Percentiles rank a stretch among this genome's conserved stretches.
Evolutionary conservation across 441 rosid species (phyloP).

Genomic region (Heliophila coronopifolia): DNA sequence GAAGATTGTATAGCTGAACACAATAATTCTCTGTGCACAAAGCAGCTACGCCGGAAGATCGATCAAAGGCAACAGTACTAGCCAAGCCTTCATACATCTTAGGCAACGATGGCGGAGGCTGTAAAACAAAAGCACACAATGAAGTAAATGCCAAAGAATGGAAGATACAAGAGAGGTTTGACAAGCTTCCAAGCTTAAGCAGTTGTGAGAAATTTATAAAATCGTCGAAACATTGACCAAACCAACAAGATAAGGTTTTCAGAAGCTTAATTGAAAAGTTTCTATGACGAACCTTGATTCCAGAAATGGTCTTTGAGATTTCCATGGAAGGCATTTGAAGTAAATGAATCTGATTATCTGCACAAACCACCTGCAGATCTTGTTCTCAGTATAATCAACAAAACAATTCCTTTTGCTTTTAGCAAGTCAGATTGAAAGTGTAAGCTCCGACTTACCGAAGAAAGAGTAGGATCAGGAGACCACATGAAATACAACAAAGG

Average conservation of each 20-base stretch:
- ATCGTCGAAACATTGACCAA: neutral
- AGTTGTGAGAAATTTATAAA: neutral
- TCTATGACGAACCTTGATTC: constrained; percentile 69
- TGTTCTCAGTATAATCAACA: constrained; percentile 19
- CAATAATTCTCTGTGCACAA: constrained; percentile 69
- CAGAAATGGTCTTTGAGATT: constrained; percentile 72
- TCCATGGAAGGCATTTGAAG: constrained; percentile 92
- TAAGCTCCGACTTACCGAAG: constrained; percentile 60
- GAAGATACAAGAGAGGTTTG: neutral
- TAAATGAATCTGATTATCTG: constrained; percentile 92
- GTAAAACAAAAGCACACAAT: constrained; percentile 28
- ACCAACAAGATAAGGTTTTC: neutral
- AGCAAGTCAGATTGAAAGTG: neutral
- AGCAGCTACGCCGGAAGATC: constrained; percentile 67
- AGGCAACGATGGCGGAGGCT: constrained; percentile 73
- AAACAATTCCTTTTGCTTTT: neutral
- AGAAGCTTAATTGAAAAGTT: neutral
- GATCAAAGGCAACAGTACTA: constrained; percentile 62
- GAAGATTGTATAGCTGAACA: constrained; percentile 77
- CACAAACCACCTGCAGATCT: constrained; percentile 75
- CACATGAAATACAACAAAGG: constrained; percentile 65
- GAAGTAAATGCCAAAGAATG: constrained; percentile 8
- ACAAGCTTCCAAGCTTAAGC: neutral
- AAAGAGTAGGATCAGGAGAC: constrained; percentile 78
- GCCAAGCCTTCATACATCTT: constrained; percentile 39